These are phyloP conservation scores for Termitomyces titanicus DNA, from an alignment of 768 basidiomycete species.

Conservation along the genomic window DNA sequence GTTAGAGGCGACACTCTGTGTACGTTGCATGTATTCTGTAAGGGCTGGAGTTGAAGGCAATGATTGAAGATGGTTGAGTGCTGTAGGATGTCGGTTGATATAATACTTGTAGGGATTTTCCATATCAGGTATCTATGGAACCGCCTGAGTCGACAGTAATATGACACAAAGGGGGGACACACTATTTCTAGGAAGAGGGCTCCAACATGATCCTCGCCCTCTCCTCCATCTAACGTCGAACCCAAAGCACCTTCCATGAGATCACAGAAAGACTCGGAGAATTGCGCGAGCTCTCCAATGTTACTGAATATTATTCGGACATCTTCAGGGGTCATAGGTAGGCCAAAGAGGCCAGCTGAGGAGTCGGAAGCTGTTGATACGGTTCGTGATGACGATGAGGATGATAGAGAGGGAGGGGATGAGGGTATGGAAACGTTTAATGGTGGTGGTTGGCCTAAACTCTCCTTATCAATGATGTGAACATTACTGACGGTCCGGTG, in stretches of 20 bases:
- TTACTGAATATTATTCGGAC: conserved; percentile 73
- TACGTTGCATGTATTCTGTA: conserved; percentile 61
- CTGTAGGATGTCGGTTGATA: conserved; percentile 75
- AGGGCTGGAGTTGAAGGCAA: conserved; percentile 51
- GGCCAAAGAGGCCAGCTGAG: conserved; percentile 31
- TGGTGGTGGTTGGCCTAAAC: conserved; percentile 31
- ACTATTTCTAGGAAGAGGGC: conserved; percentile 67
- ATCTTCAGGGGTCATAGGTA: conserved; percentile 73
- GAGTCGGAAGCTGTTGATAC: conserved; percentile 50
- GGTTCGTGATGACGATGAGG: conserved; percentile 46
- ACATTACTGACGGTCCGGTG: not conserved
- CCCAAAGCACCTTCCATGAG: conserved; percentile 67
- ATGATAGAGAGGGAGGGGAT: conserved; percentile 48
- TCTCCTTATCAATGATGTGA: not conserved
- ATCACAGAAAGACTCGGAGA: conserved; percentile 65
- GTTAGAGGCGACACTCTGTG: conserved; percentile 60
- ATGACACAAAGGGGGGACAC: conserved; percentile 9
- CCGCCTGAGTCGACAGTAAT: conserved; percentile 6
- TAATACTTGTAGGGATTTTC: conserved; percentile 75
- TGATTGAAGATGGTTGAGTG: conserved; percentile 60
- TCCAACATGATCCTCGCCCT: conserved; percentile 69
- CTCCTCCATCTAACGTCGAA: conserved; percentile 54
- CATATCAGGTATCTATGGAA: conserved; percentile 57
- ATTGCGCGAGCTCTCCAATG: conserved; percentile 67
- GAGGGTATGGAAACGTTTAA: conserved; percentile 22